These are phyloP conservation scores for Cryphonectria naterciae DNA, from an alignment of 2,329 filamentous ascomycete genomes.

Conservation along the genomic window DNA sequence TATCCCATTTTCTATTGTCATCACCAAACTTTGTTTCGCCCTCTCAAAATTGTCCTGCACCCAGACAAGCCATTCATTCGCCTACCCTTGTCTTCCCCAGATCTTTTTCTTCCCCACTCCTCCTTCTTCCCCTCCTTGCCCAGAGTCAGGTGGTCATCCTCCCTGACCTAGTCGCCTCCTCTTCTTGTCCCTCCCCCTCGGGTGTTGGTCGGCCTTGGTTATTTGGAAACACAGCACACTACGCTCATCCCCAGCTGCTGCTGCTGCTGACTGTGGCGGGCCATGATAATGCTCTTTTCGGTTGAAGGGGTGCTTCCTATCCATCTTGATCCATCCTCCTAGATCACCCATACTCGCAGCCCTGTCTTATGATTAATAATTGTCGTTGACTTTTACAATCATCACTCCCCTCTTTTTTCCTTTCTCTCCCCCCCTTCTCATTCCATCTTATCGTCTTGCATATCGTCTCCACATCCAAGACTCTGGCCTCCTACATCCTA, in stretches of 20 bases:
- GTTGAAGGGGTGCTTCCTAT: background rate
- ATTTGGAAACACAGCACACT: background rate
- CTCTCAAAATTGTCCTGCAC: background rate
- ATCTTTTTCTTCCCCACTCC: background rate
- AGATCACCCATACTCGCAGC: background rate
- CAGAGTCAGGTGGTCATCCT: background rate
- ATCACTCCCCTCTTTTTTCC: background rate
- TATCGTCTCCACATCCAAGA: background rate
- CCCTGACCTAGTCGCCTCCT: background rate
- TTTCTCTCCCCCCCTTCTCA: background rate
- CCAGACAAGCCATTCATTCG: background rate
- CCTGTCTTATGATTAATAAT: background rate
- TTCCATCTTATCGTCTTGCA: background rate
- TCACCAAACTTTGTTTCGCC: background rate
- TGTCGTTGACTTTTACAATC: background rate
- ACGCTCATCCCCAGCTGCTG: no score
- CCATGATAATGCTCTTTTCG: background rate
- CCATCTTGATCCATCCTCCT: background rate
- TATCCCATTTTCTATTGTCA: background rate
- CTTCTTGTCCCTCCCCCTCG: no score
- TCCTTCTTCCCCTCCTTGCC: background rate
- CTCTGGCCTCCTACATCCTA: background rate
- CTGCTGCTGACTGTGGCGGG: background rate
- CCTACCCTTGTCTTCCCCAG: constrained; percentile 7
- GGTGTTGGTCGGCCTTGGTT: background rate